Conservation (phyloP, 495 filamentous ascomycete species). For the Daldinia caldariorum region DNA sequence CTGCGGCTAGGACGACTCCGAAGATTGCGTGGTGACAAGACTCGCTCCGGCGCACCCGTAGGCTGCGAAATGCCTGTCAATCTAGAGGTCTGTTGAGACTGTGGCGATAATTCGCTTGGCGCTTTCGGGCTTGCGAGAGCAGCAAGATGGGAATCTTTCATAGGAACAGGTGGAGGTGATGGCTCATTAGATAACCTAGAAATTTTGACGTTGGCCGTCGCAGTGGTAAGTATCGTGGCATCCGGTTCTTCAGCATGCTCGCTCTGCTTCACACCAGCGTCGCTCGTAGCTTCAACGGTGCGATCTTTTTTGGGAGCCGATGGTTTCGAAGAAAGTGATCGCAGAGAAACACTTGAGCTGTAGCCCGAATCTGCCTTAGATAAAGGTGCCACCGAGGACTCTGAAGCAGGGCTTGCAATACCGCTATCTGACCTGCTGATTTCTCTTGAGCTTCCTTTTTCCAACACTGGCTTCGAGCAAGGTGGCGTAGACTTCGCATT, state of each 20-base stretch:
- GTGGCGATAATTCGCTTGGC: slow-evolving; percentile 12
- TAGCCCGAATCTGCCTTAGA: slow-evolving; percentile 67
- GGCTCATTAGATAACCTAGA: not conserved
- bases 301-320: slow-evolving; percentile 35
- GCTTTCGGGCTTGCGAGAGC: slow-evolving; percentile 12
- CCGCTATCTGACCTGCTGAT: slow-evolving; percentile 58
- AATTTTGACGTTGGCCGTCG: not conserved
- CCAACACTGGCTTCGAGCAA: slow-evolving; percentile 14
- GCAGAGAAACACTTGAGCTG: slow-evolving; percentile 62
- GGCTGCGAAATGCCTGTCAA: not conserved
- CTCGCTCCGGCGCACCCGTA: slow-evolving; percentile 7
- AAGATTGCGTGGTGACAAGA: slow-evolving; percentile 8
- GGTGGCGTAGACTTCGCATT: slow-evolving; percentile 51
- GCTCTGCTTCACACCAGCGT: slow-evolving; percentile 7
- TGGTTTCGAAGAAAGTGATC: slow-evolving; percentile 51
- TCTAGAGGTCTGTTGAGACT: slow-evolving; percentile 15
- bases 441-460: slow-evolving; percentile 19
- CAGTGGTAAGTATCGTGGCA: not conserved
- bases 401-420: slow-evolving; percentile 52
- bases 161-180: slow-evolving; percentile 40
- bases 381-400: slow-evolving; percentile 51
- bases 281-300: slow-evolving; percentile 1
- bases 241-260: slow-evolving; percentile 3
- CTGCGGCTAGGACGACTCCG: slow-evolving; percentile 7
- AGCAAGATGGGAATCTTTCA: slow-evolving; percentile 30